Percentiles rank a stretch among this genome's conserved stretches.
Conservation (phyloP, 805 yeast genomes). For the Saturnispora diversa region DNA sequence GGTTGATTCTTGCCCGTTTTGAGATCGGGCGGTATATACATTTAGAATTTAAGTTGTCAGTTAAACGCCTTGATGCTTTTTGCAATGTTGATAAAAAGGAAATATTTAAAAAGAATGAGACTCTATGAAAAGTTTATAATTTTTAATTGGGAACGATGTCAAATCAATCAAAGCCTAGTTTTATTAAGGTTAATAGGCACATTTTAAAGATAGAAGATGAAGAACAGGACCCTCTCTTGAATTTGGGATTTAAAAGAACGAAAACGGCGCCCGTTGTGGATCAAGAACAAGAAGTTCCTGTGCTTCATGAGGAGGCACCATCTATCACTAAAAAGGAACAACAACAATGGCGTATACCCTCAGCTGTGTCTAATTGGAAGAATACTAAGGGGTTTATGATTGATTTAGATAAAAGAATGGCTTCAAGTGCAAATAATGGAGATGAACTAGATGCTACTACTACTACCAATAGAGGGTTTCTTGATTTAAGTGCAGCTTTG, state of each 20-base stretch:
- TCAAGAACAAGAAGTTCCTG: constrained; percentile 52
- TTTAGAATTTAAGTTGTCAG: constrained; percentile 10
- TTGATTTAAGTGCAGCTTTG: constrained; percentile 61
- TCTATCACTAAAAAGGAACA: constrained; percentile 64
- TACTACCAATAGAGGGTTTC: constrained; percentile 42
- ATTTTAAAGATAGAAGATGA: constrained; percentile 58
- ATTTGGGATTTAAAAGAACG: constrained; percentile 65
- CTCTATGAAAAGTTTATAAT: constrained; percentile 14
- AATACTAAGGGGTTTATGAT: constrained; percentile 86
- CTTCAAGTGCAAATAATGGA: constrained; percentile 36
- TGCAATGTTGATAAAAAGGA: too few species aligned
- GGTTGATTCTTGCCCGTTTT: constrained; percentile 22
- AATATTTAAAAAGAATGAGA: background rate
- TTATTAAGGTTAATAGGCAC: constrained; percentile 32
- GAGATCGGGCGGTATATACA: constrained; percentile 30
- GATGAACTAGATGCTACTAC: constrained; percentile 39
- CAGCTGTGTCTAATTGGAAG: constrained; percentile 92
- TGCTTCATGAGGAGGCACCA: constrained; percentile 48
- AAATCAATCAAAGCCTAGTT: constrained; percentile 7
- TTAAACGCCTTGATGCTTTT: too few species aligned
- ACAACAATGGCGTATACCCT: constrained; percentile 79
- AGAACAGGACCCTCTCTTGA: constrained; percentile 78
- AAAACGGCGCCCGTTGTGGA: constrained; percentile 52
- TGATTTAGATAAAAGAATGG: constrained; percentile 66
- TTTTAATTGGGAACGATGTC: constrained; percentile 19